Conservation (phyloP, 768 basidiomycete genomes). For the Mycena galericulata region DNA sequence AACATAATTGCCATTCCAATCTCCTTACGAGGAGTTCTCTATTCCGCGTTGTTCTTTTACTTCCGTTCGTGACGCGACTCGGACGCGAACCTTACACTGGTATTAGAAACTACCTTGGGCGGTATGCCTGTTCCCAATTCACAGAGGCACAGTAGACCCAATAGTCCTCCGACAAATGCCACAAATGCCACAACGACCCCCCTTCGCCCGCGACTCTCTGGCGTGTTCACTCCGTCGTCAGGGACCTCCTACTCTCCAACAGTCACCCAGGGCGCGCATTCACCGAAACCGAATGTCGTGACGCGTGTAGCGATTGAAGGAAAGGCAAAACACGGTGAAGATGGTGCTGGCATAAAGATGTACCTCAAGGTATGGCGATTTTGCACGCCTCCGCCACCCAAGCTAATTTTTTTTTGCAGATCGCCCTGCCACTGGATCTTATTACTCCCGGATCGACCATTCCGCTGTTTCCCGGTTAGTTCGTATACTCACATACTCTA, state of each 20-base stretch:
- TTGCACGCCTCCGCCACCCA: background rate
- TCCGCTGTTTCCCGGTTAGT: slow-evolving; percentile 78
- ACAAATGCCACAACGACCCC: slow-evolving; percentile 12
- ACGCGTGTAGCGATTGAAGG: slow-evolving; percentile 83
- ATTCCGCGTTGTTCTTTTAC: slow-evolving; percentile 16
- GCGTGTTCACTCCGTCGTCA: slow-evolving; percentile 29
- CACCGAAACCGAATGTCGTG: slow-evolving; percentile 53
- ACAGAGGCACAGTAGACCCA: slow-evolving; percentile 28
- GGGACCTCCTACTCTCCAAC: slow-evolving; percentile 28
- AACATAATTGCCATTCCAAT: slow-evolving; percentile 2
- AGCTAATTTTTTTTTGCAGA: slow-evolving; percentile 49
- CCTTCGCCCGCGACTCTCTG: slow-evolving; percentile 19
- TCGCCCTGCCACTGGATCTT: slow-evolving; percentile 75
- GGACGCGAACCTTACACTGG: slow-evolving; percentile 5
- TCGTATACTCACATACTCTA: background rate
- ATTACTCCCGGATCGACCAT: slow-evolving; percentile 76
- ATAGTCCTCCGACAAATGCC: slow-evolving; percentile 22
- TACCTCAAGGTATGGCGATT: slow-evolving; percentile 74
- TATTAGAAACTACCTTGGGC: background rate
- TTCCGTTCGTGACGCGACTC: slow-evolving; percentile 19
- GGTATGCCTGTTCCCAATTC: slow-evolving; percentile 28
- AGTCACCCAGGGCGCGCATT: slow-evolving; percentile 23
- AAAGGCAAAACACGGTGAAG: slow-evolving; percentile 72
- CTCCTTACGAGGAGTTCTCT: background rate
- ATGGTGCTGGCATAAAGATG: slow-evolving; percentile 77